Evolutionary conservation across 2,329 filamentous ascomycete species (phyloP).

Genomic region (Fonsecaea erecta): DNA sequence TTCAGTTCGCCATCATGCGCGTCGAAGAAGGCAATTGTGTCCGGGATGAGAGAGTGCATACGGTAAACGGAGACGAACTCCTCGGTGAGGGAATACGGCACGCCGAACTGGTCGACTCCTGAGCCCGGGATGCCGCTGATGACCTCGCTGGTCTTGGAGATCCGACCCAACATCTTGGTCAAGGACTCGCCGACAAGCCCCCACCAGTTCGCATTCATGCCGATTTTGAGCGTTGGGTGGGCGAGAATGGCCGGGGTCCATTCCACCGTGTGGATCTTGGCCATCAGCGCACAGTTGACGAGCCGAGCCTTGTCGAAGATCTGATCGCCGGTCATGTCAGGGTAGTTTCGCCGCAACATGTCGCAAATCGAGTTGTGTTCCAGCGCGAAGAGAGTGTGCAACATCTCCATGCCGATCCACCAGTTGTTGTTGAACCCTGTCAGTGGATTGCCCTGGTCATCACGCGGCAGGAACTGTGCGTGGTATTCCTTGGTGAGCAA

Average conservation of each 20-base stretch:
- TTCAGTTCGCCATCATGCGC: slow-evolving; percentile 39
- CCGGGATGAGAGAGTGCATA: slow-evolving; percentile 50
- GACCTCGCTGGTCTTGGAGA: slow-evolving; percentile 48
- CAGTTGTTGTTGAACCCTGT: slow-evolving; percentile 54
- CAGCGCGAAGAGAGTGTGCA: slow-evolving; percentile 54
- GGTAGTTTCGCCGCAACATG: slow-evolving; percentile 44
- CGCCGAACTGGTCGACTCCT: slow-evolving; percentile 44
- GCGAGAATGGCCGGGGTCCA: slow-evolving; percentile 56
- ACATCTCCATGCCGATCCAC: slow-evolving; percentile 55
- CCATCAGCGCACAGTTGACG: slow-evolving; percentile 55
- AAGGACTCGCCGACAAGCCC: slow-evolving; percentile 50
- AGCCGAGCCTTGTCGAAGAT: slow-evolving; percentile 54
- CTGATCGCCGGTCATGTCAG: slow-evolving; percentile 47
- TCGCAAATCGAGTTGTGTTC: slow-evolving; percentile 55
- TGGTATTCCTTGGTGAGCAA: slow-evolving; percentile 43
- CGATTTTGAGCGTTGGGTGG: slow-evolving; percentile 51
- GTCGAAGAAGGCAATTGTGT: slow-evolving; percentile 46
- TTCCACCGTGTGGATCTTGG: slow-evolving; percentile 57
- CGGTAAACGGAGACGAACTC: slow-evolving; percentile 54
- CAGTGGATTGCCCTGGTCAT: slow-evolving; percentile 44
- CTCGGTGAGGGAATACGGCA: slow-evolving; percentile 51
- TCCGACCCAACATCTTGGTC: slow-evolving; percentile 49
- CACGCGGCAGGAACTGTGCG: slow-evolving; percentile 45
- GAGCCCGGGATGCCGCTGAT: slow-evolving; percentile 51
- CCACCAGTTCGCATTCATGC: slow-evolving; percentile 55